Conservation (phyloP, 306 rosid species). For the Acacia confusa region DNA sequence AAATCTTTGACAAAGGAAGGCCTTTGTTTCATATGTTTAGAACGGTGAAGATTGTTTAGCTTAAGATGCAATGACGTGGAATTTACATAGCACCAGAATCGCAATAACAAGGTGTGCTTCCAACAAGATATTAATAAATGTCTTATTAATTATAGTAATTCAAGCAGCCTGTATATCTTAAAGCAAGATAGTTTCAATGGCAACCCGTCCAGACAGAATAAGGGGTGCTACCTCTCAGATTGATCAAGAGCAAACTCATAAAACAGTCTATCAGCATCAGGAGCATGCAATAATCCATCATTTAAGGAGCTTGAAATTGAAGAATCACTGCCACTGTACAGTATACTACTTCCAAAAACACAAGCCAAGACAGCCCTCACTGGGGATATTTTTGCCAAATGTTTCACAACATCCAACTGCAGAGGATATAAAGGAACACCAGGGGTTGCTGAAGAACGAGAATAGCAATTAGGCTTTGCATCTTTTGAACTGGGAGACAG, state of each 20-base stretch:
- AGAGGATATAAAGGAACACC: conserved; percentile 89
- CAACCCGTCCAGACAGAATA: not conserved
- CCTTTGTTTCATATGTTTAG: not conserved
- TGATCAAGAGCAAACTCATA: conserved; percentile 99
- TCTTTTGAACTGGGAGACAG: conserved; percentile 83
- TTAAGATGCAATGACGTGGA: not conserved
- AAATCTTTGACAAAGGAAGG: not conserved
- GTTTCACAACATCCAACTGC: conserved; percentile 89
- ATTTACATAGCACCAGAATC: not conserved
- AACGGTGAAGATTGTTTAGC: not conserved
- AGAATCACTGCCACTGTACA: conserved; percentile 71
- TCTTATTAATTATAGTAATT: not conserved
- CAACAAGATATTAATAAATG: conserved; percentile 5
- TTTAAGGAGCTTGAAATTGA: conserved; percentile 78
- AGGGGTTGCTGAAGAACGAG: conserved; percentile 70
- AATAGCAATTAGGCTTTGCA: conserved; percentile 75
- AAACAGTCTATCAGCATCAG: conserved; percentile 82
- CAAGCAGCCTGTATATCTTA: no score
- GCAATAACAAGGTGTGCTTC: not conserved
- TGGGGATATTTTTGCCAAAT: conserved; percentile 93
- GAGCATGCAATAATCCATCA: conserved; percentile 71
- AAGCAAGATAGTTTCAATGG: not conserved
- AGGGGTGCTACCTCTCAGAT: conserved; percentile 76
- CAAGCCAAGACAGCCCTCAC: conserved; percentile 97
- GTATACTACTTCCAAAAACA: conserved; percentile 91